Conservation (phyloP, 2,329 filamentous ascomycete genomes). For the Curvularia eragrostidis region DNA sequence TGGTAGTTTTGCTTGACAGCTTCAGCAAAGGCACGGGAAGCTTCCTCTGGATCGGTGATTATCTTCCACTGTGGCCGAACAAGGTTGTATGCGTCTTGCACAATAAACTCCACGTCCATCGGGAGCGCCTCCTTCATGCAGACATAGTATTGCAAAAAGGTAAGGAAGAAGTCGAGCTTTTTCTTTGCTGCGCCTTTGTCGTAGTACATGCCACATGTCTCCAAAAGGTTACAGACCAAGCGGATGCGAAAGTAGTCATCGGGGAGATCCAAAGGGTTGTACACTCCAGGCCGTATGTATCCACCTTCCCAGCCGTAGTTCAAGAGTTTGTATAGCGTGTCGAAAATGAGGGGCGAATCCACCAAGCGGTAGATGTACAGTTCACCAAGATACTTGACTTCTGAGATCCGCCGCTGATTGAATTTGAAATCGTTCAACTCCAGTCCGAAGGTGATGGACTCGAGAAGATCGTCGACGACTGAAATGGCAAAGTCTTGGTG, state of each 20-base stretch:
- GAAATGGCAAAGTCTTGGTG: constrained; percentile 89
- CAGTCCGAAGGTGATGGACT: constrained; percentile 84
- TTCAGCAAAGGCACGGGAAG: constrained; percentile 80
- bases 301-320: constrained; percentile 89
- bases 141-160: constrained; percentile 97
- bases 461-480: constrained; percentile 91
- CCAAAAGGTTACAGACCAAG: constrained; percentile 84
- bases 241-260: constrained; percentile 98
- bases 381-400: constrained; percentile 95
- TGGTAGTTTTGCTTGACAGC: constrained; percentile 93
- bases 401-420: constrained; percentile 91
- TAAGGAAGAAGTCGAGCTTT: constrained; percentile 96
- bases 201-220: constrained; percentile 96
- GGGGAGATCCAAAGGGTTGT: constrained; percentile 81
- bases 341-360: constrained; percentile 93
- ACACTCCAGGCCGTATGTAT: constrained; percentile 76
- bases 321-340: constrained; percentile 91
- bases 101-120: constrained; percentile 96
- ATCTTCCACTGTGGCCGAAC: constrained; percentile 94
- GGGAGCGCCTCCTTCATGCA: constrained; percentile 87
- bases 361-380: constrained; percentile 98
- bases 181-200: constrained; percentile 92
- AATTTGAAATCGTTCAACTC: constrained; percentile 98
- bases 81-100: constrained; percentile 87
- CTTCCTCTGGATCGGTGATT: constrained; percentile 80